Percentiles rank a stretch among this genome's conserved stretches.
Evolutionary conservation across 108 stramenopile species (phyloP).

Genomic region (Pseudonitzschia pungens): DNA sequence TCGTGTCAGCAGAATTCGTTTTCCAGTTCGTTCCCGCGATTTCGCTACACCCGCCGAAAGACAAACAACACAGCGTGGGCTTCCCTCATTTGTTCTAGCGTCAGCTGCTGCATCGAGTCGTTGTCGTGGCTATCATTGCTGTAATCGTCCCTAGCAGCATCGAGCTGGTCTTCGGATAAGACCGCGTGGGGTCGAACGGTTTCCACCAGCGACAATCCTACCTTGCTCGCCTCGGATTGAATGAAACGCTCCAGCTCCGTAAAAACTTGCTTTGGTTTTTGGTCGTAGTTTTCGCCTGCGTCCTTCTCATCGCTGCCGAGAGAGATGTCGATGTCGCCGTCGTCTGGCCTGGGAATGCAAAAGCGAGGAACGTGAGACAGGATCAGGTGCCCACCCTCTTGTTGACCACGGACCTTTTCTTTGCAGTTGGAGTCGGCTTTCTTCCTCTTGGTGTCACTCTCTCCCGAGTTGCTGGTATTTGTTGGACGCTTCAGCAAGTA

Average conservation of each 20-base stretch:
- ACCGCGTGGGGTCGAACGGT: constrained; percentile 12
- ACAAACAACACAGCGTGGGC: constrained; percentile 15
- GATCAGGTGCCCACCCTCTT: constrained; percentile 30
- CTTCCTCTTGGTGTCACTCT: background rate
- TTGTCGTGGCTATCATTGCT: background rate
- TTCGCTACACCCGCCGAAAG: background rate
- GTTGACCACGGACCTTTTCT: background rate
- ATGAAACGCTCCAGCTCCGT: constrained; percentile 8
- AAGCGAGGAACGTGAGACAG: constrained; percentile 59
- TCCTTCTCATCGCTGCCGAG: background rate
- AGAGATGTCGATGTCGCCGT: background rate
- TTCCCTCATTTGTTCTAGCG: background rate
- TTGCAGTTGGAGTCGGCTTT: background rate
- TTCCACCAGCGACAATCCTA: constrained; percentile 13
- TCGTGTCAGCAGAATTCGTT: too few relatives aligned
- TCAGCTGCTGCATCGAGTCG: constrained; percentile 13
- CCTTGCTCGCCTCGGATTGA: background rate
- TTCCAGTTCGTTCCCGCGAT: too few relatives aligned
- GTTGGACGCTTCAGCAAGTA: constrained; percentile 14
- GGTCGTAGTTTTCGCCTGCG: background rate
- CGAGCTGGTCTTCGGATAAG: constrained; percentile 5
- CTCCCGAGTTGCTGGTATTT: background rate
- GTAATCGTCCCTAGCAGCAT: background rate
- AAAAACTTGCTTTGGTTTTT: background rate
- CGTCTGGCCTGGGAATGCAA: constrained; percentile 31